Evolutionary conservation across 768 basidiomycete genomes (phyloP).

Genomic region (Kwoniella dendrophila): DNA sequence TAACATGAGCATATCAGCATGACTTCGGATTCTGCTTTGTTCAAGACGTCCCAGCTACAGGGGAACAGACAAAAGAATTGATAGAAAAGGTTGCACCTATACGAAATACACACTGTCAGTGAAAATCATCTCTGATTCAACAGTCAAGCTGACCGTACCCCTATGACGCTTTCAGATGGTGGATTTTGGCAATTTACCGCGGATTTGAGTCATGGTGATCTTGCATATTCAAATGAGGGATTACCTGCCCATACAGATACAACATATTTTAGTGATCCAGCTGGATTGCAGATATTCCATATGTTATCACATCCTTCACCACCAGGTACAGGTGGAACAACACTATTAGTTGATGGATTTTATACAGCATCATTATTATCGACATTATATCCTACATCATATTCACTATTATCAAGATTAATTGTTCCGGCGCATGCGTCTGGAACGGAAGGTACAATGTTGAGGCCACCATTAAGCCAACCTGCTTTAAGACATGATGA

Average conservation of each 20-base stretch:
- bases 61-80: constrained; percentile 81
- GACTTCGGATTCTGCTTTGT: constrained; percentile 87
- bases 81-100: constrained; percentile 79
- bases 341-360: constrained; percentile 94
- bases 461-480: constrained; percentile 63
- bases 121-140: neutral
- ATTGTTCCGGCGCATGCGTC: constrained; percentile 84
- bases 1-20: constrained; percentile 61
- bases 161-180: constrained; percentile 65
- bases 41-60: constrained; percentile 73
- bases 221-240: constrained; percentile 86
- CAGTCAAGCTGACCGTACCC: neutral
- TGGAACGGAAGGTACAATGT: constrained; percentile 63
- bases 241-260: constrained; percentile 82
- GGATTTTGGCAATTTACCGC: constrained; percentile 97
- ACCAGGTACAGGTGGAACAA: constrained; percentile 78
- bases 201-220: constrained; percentile 85
- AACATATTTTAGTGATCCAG: constrained; percentile 84
- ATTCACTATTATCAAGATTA: constrained; percentile 68
- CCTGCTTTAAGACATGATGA: constrained; percentile 73
- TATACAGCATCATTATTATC: constrained; percentile 80
- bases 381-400: constrained; percentile 70
- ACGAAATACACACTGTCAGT: constrained; percentile 75
- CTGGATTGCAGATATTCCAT: constrained; percentile 95
- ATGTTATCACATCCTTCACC: constrained; percentile 67